These are phyloP conservation scores for Aphanocladium album DNA, from an alignment of 2,329 filamentous ascomycete genomes.

Conservation along the genomic window DNA sequence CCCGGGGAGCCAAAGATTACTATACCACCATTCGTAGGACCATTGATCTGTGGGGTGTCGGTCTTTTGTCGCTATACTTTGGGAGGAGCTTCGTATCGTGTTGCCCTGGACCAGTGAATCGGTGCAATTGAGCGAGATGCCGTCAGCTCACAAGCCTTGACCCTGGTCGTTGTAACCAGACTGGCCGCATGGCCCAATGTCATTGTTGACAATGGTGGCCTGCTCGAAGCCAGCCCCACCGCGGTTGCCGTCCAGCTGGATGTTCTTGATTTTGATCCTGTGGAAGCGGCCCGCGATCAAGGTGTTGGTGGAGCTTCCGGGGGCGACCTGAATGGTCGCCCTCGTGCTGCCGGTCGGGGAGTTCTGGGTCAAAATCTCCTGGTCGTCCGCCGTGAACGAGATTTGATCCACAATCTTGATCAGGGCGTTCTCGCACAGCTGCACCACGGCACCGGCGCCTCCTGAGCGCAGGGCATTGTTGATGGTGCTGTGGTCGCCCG, in stretches of 20 bases:
- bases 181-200: constrained; percentile 22
- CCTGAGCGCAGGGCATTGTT: constrained; percentile 17
- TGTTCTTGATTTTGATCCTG: constrained; percentile 20
- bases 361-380: constrained; percentile 23
- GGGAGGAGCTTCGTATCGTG: constrained; percentile 14
- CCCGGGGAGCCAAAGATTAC: constrained; percentile 23
- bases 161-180: constrained; percentile 18
- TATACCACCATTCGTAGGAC: constrained; percentile 22
- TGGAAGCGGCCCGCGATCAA: constrained; percentile 19
- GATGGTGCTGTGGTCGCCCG: constrained; percentile 18
- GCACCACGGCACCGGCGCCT: constrained; percentile 17
- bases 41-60: constrained; percentile 16
- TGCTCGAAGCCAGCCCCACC: constrained; percentile 19
- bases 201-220: constrained; percentile 20
- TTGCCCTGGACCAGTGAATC: constrained; percentile 19
- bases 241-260: constrained; percentile 23
- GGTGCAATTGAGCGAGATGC: constrained; percentile 22
- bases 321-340: constrained; percentile 20
- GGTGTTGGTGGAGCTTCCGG: constrained; percentile 18
- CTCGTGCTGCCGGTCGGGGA: constrained; percentile 21
- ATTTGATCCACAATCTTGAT: constrained; percentile 18
- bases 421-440: constrained; percentile 18
- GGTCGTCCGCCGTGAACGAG: constrained; percentile 19
- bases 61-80: not conserved
- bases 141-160: constrained; percentile 20